Evolutionary conservation across 306 rosid species (phyloP).

Genomic region (Vigna mungo): DNA sequence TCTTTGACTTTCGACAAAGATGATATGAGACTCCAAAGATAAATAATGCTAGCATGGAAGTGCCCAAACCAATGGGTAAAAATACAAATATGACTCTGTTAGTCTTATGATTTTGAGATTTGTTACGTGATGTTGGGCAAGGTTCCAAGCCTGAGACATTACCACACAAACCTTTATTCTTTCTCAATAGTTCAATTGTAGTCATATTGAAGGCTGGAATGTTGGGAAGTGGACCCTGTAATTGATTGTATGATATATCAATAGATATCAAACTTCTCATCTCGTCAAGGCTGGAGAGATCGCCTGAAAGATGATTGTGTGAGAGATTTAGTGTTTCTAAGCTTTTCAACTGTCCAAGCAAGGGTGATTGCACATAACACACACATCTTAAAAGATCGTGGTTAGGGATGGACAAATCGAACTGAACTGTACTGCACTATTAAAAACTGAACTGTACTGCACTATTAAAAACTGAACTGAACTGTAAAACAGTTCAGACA

Average conservation of each 20-base stretch:
- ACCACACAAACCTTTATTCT: slow-evolving; percentile 36
- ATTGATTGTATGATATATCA: slow-evolving; percentile 46
- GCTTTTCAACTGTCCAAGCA: slow-evolving; percentile 30
- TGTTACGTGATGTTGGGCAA: slow-evolving; percentile 5
- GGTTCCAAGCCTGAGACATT: slow-evolving; percentile 23
- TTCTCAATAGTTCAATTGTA: slow-evolving; percentile 11
- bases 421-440: too few relatives aligned
- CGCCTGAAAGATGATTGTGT: slow-evolving; percentile 50
- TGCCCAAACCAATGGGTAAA: slow-evolving; percentile 6
- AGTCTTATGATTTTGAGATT: not conserved
- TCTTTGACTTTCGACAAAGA: not conserved
- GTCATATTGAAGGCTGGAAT: slow-evolving; percentile 7
- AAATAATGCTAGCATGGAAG: not conserved
- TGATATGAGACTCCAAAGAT: not conserved
- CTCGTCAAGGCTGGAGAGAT: slow-evolving; percentile 35
- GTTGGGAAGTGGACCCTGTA: slow-evolving; percentile 36
- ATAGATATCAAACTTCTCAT: slow-evolving; percentile 47
- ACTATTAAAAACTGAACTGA: too few relatives aligned
- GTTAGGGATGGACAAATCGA: too few relatives aligned
- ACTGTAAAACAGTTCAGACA: too few relatives aligned
- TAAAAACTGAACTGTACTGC: too few relatives aligned
- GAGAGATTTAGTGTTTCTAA: slow-evolving; percentile 53
- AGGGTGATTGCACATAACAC: too few relatives aligned
- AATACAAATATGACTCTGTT: not conserved
- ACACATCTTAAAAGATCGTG: too few relatives aligned